Evolutionary conservation across 1,139 yeast genomes (phyloP).

Genomic region (Yamadazyma songkhlaensis): DNA sequence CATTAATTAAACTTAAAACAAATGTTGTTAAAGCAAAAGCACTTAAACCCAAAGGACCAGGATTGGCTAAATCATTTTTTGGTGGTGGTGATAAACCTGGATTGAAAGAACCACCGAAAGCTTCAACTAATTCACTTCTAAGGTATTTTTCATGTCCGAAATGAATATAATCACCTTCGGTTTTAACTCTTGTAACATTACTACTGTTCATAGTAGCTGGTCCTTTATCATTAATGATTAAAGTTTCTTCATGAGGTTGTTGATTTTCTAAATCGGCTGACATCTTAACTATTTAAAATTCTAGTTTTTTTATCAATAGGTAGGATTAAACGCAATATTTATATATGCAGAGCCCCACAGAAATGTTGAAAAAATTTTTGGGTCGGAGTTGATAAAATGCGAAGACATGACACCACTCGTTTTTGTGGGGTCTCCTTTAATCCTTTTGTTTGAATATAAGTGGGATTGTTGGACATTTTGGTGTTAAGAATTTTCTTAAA

Average conservation of each 20-base stretch:
- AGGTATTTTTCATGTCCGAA: slow-evolving; percentile 73
- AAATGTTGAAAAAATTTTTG: not conserved
- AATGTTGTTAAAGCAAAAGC: slow-evolving; percentile 87
- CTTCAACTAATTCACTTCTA: slow-evolving; percentile 55
- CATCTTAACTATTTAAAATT: slow-evolving; percentile 12
- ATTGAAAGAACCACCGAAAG: slow-evolving; percentile 75
- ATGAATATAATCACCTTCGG: slow-evolving; percentile 58
- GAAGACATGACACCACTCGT: slow-evolving; percentile 4
- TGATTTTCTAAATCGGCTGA: slow-evolving; percentile 29
- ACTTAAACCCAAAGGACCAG: slow-evolving; percentile 82
- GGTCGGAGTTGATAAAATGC: slow-evolving; percentile 3
- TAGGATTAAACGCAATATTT: slow-evolving; percentile 1
- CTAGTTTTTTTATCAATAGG: not conserved
- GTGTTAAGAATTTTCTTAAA: not conserved
- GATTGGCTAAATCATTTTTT: slow-evolving; percentile 74
- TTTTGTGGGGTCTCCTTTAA: slow-evolving; percentile 1
- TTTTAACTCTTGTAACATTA: slow-evolving; percentile 24
- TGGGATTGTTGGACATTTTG: not conserved
- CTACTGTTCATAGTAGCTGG: slow-evolving; percentile 4
- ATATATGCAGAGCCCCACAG: slow-evolving; percentile 4
- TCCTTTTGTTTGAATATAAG: not conserved
- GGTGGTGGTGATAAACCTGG: slow-evolving; percentile 68
- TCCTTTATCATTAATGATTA: slow-evolving; percentile 13
- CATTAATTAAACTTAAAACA: slow-evolving; percentile 60
- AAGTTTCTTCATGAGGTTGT: slow-evolving; percentile 23